Percentiles rank a stretch among this genome's conserved stretches.
Conservation (phyloP, 768 basidiomycete species). For the Tylopilus subfusipes region DNA sequence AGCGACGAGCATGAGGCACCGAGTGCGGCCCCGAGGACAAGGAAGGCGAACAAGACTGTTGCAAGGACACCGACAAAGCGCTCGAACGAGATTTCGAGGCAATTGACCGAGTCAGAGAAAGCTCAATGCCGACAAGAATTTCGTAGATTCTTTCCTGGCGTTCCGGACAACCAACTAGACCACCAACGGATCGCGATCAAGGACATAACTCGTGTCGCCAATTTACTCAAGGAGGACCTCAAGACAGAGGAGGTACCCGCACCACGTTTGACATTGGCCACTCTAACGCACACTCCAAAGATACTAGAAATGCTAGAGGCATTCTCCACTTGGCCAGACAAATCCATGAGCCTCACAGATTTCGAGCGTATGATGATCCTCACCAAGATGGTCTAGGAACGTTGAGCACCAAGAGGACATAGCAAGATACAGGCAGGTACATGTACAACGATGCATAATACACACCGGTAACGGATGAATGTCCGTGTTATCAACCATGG, state of each 20-base stretch:
- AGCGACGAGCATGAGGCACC: conserved; percentile 32
- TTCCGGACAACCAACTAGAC: conserved; percentile 43
- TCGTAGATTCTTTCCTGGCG: conserved; percentile 68
- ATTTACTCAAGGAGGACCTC: conserved; percentile 66
- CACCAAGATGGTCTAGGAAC: conserved; percentile 36
- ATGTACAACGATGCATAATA: background rate
- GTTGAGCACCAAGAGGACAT: background rate
- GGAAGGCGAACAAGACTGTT: conserved; percentile 7
- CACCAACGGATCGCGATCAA: conserved; percentile 58
- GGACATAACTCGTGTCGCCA: conserved; percentile 59
- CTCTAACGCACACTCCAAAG: conserved; percentile 36
- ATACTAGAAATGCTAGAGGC: conserved; percentile 76
- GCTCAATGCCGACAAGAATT: conserved; percentile 57
- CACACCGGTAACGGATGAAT: background rate
- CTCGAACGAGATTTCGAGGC: conserved; percentile 3
- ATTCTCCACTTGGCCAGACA: conserved; percentile 69
- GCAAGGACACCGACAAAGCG: conserved; percentile 1
- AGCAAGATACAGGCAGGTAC: conserved; percentile 2
- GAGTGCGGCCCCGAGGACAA: background rate
- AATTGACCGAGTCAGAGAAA: conserved; percentile 52
- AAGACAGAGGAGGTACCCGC: conserved; percentile 67
- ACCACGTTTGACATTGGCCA: background rate
- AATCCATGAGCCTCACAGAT: conserved; percentile 62
- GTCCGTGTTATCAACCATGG: conserved; percentile 6
- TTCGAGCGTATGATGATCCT: conserved; percentile 74